A percentile compares a stretch with the other conserved stretches of the same genome.
Evolutionary conservation across 2,329 filamentous ascomycete genomes (phyloP).

Genomic region (Lojkania enalia): DNA sequence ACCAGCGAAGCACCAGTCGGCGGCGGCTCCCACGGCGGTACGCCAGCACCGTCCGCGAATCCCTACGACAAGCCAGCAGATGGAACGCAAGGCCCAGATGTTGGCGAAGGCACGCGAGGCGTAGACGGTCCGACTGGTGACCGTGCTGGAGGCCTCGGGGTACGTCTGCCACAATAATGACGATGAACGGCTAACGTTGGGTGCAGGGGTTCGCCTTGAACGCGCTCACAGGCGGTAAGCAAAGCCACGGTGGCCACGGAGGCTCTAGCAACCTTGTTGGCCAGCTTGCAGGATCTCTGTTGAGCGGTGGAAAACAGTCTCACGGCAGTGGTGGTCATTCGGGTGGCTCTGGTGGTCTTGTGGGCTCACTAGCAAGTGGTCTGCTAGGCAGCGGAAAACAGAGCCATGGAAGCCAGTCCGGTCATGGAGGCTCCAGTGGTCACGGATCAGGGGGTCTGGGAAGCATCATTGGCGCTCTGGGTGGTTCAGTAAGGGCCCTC

Average conservation of each 20-base stretch:
- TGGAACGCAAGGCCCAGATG: conserved; percentile 35
- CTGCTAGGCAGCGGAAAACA: conserved; percentile 46
- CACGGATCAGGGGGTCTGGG: conserved; percentile 29
- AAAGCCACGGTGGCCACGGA: conserved; percentile 31
- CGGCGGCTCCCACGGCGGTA: conserved; percentile 58
- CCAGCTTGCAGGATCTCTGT: conserved; percentile 59
- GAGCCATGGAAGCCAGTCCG: conserved; percentile 18
- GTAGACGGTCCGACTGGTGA: conserved; percentile 60
- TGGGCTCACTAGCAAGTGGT: conserved; percentile 59
- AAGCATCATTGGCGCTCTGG: conserved; percentile 38
- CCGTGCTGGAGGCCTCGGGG: conserved; percentile 61
- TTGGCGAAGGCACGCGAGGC: conserved; percentile 53
- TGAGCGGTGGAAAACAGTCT: conserved; percentile 41
- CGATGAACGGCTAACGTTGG: conserved; percentile 33
- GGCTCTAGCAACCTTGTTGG: conserved; percentile 50
- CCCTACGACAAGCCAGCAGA: conserved; percentile 62
- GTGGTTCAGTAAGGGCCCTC: conserved; percentile 37
- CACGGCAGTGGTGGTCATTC: conserved; percentile 29
- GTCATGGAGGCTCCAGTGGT: conserved; percentile 44
- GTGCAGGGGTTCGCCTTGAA: conserved; percentile 64
- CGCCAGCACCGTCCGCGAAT: conserved; percentile 55
- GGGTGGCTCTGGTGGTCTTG: conserved; percentile 45
- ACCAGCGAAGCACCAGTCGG: conserved; percentile 65
- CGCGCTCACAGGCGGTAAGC: conserved; percentile 52
- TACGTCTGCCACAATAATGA: conserved; percentile 50